A percentile compares a stretch with the other conserved stretches of the same genome.
Evolutionary conservation across 2,329 filamentous ascomycete species (phyloP).

Genomic region (Fusarium longipes): DNA sequence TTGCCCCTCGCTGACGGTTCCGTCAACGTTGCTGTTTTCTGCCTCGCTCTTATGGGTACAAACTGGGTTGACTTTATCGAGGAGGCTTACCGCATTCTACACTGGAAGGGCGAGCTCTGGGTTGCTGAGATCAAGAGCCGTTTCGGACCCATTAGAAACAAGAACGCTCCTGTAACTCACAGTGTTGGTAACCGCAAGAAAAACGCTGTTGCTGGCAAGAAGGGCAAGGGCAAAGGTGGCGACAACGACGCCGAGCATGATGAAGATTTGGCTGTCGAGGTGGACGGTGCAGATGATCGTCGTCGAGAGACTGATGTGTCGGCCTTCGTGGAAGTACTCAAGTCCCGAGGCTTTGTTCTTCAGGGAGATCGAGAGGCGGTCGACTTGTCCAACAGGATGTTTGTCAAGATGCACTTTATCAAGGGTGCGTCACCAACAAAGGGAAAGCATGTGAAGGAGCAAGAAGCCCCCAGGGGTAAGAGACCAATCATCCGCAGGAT

Average conservation of each 20-base stretch:
- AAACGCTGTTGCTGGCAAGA: slow-evolving; percentile 55
- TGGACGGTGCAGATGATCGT: slow-evolving; percentile 73
- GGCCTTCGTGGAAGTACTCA: slow-evolving; percentile 85
- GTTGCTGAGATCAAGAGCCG: slow-evolving; percentile 96
- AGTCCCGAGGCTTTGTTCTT: slow-evolving; percentile 85
- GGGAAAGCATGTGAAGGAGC: slow-evolving; percentile 74
- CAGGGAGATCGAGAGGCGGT: slow-evolving; percentile 73
- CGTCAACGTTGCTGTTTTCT: slow-evolving; percentile 92
- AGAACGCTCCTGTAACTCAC: slow-evolving; percentile 66
- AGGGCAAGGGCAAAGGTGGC: slow-evolving; percentile 57
- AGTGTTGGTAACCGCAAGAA: slow-evolving; percentile 78
- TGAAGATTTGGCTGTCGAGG: slow-evolving; percentile 73
- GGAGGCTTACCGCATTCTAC: slow-evolving; percentile 90
- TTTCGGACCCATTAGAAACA: slow-evolving; percentile 65
- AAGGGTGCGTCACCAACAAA: slow-evolving; percentile 81
- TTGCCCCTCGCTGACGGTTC: slow-evolving; percentile 80
- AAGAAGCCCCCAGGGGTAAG: slow-evolving; percentile 68
- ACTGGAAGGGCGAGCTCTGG: slow-evolving; percentile 97
- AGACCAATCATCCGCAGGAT: slow-evolving; percentile 66
- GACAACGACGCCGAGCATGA: slow-evolving; percentile 63
- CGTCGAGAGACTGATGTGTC: slow-evolving; percentile 85
- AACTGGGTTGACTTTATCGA: slow-evolving; percentile 98
- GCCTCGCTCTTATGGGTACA: slow-evolving; percentile 96
- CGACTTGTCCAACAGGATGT: slow-evolving; percentile 95
- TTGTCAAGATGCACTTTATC: slow-evolving; percentile 94